These are phyloP conservation scores for Henningerozyma blattae DNA, from an alignment of 805 yeast genomes.

Conservation along the genomic window DNA sequence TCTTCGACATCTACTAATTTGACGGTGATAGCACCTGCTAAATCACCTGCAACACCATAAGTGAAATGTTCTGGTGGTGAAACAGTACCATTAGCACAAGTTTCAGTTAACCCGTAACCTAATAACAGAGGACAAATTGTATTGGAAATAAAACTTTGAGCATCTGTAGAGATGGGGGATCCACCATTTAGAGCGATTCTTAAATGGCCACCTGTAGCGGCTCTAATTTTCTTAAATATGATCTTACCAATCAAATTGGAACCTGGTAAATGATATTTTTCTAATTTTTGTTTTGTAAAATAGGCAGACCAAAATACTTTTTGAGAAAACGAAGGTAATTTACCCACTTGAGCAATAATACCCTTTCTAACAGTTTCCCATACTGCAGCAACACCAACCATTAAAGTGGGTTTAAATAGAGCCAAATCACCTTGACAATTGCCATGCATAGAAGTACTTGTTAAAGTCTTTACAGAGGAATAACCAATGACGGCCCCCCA, in stretches of 20 bases:
- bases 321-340: constrained; percentile 54
- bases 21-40: constrained; percentile 72
- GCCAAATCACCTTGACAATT: constrained; percentile 84
- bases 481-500: constrained; percentile 92
- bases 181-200: constrained; percentile 79
- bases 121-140: constrained; percentile 76
- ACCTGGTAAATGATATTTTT: constrained; percentile 62
- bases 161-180: constrained; percentile 70
- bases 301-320: constrained; percentile 84
- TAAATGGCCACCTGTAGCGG: constrained; percentile 89
- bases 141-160: constrained; percentile 69
- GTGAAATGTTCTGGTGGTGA: constrained; percentile 54
- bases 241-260: constrained; percentile 48
- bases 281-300: constrained; percentile 56
- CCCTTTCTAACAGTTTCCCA: constrained; percentile 97
- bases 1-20: constrained; percentile 87
- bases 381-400: constrained; percentile 98
- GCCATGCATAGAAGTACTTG: constrained; percentile 58
- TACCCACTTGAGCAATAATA: constrained; percentile 59
- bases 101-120: constrained; percentile 96
- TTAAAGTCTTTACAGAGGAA: constrained; percentile 83
- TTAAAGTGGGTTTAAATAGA: constrained; percentile 78
- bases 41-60: constrained; percentile 68
- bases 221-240: constrained; percentile 77
- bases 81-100: constrained; percentile 79